Conservation (phyloP, 2,329 filamentous ascomycete species). For the Cryphonectria naterciae region DNA sequence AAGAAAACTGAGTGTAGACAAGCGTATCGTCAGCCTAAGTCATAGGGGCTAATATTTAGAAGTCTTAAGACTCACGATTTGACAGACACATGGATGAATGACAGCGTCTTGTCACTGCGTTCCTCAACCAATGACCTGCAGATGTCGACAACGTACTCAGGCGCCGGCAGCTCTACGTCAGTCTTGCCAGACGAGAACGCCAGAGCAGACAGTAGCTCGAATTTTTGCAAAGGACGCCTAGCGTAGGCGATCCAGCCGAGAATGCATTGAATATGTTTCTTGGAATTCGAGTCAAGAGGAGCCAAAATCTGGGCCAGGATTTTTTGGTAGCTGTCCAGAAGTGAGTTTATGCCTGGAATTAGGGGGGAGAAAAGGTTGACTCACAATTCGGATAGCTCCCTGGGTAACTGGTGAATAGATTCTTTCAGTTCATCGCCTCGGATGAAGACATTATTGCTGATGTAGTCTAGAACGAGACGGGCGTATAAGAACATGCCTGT, state of each 20-base stretch:
- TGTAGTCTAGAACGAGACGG: slow-evolving; percentile 41
- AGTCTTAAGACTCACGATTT: slow-evolving; percentile 33
- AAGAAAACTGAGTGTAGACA: slow-evolving; percentile 26
- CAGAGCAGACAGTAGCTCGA: slow-evolving; percentile 42
- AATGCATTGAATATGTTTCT: slow-evolving; percentile 36
- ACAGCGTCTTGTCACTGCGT: slow-evolving; percentile 32
- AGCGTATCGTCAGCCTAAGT: background rate
- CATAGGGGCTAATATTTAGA: background rate
- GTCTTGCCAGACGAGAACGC: slow-evolving; percentile 33
- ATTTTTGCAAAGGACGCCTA: slow-evolving; percentile 39
- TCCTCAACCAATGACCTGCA: slow-evolving; percentile 35
- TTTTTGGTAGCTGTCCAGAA: slow-evolving; percentile 36
- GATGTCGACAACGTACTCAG: slow-evolving; percentile 34
- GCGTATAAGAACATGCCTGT: slow-evolving; percentile 45
- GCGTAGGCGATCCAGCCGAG: slow-evolving; percentile 45
- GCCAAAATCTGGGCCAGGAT: slow-evolving; percentile 36
- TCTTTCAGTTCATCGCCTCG: slow-evolving; percentile 33
- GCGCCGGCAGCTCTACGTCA: slow-evolving; percentile 27
- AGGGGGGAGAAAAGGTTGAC: slow-evolving; percentile 9
- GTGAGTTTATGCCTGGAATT: background rate
- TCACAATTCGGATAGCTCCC: slow-evolving; percentile 35
- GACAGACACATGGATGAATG: slow-evolving; percentile 37
- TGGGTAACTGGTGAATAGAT: slow-evolving; percentile 34
- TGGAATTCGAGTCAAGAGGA: slow-evolving; percentile 35
- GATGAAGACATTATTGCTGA: slow-evolving; percentile 39